These are phyloP conservation scores for Trichoderma reesei DNA, from an alignment of 495 filamentous ascomycete genomes.

Conservation along the genomic window DNA sequence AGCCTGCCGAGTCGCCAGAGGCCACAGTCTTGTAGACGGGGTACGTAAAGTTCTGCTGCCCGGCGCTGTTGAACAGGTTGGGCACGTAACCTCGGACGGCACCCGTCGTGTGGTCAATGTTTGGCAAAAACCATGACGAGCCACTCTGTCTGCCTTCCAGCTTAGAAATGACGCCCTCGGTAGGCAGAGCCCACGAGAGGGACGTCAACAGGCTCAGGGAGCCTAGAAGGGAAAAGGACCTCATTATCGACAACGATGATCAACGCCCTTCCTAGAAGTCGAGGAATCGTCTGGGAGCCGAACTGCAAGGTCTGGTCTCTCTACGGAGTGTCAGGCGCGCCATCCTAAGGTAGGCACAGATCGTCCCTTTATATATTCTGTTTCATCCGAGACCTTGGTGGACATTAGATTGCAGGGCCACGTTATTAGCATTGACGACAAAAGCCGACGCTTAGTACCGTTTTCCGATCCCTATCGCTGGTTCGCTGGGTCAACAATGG, in stretches of 20 bases:
- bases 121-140: conserved; percentile 12
- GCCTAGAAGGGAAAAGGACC: conserved; percentile 2
- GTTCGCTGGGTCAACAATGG: not conserved
- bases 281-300: not conserved
- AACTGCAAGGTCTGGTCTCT: not conserved
- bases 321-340: too few relatives aligned
- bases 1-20: conserved; percentile 27
- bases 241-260: not conserved
- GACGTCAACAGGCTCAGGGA: not conserved
- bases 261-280: not conserved
- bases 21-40: conserved; percentile 25
- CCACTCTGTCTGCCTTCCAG: not conserved
- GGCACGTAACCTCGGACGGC: conserved; percentile 27
- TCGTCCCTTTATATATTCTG: conserved; percentile 1
- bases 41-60: conserved; percentile 20
- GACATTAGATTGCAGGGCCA: not conserved
- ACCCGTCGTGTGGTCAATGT: conserved; percentile 25
- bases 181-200: conserved; percentile 2
- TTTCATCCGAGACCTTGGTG: not conserved
- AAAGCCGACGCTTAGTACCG: not conserved
- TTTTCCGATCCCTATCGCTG: not conserved
- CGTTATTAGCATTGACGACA: not conserved
- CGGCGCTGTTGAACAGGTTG: conserved; percentile 21
- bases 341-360: not conserved
- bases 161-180: not conserved